Evolutionary conservation across 768 basidiomycete species (phyloP).

Genomic region (Pholiota molesta): DNA sequence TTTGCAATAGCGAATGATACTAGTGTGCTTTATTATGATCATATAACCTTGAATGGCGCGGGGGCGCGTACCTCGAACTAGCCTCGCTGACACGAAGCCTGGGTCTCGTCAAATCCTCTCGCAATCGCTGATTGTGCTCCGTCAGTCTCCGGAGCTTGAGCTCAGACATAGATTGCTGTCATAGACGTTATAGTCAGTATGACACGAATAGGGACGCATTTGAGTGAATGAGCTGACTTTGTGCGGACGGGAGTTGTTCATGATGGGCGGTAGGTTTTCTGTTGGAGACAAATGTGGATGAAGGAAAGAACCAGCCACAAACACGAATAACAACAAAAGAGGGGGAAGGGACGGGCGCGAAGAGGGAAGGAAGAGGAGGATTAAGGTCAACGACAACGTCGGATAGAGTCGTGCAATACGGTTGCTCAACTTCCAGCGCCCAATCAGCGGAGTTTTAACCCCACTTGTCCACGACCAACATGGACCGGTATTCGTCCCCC

Average conservation of each 20-base stretch:
- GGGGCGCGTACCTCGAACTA: conserved; percentile 68
- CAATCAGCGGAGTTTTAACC: conserved; percentile 49
- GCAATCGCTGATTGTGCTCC: conserved; percentile 90
- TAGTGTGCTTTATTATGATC: conserved; percentile 32
- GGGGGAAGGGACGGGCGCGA: conserved; percentile 21
- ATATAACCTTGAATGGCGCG: conserved; percentile 6
- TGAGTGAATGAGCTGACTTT: conserved; percentile 46
- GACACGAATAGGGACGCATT: conserved; percentile 8
- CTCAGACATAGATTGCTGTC: conserved; percentile 92
- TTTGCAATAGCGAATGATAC: conserved; percentile 93
- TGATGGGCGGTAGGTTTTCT: conserved; percentile 33
- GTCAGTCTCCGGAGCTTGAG: conserved; percentile 92
- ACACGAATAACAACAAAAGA: conserved; percentile 17
- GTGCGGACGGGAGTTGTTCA: conserved; percentile 79
- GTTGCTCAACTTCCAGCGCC: conserved; percentile 8
- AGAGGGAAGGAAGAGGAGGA: conserved; percentile 16
- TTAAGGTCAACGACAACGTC: conserved; percentile 21
- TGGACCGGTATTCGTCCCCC: conserved; percentile 16
- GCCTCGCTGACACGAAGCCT: conserved; percentile 92
- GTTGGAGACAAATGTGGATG: conserved; percentile 10
- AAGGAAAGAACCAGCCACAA: conserved; percentile 23
- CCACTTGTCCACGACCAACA: conserved; percentile 22
- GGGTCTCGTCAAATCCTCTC: conserved; percentile 90
- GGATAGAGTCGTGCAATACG: conserved; percentile 16
- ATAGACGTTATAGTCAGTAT: conserved; percentile 15